Base-by-base conservation (phyloP, 1,284 basidiomycete species). In the Mycena sp. region DNA sequence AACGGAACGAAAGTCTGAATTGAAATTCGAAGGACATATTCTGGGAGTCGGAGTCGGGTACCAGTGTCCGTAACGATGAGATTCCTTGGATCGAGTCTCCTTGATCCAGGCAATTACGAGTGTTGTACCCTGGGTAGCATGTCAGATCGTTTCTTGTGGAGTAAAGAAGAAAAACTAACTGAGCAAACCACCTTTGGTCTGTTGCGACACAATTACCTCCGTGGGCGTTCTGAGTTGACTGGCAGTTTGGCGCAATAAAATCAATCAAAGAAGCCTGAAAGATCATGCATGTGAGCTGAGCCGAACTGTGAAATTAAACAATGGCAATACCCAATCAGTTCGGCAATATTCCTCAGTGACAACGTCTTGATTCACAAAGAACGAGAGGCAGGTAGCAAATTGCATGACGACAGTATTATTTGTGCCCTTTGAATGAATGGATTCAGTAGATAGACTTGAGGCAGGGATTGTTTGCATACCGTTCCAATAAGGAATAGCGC, bases 211-310 rank as follows among this genome's bases (percentile, higher is more conserved):
- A 84, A 57, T 80, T 73, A 1, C 83, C 82, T 14, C 83, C 83
- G 62, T 83, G 82, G 7, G 81, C 81, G 61, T 83, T 83, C 74
- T 84, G 79, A 1, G 78, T 73, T 1, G 80, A 72, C 67, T 82
- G 80, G 67, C 82, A 84, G 69, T 81, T 81, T 29, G 71, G 73
- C 0, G 82, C 79, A 32, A 83, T 71, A 41, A 73, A 80, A 63
- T 82, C 76, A 26, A 83, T 69, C 44, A 81, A 69, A 38, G 70
- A 65, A 30, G 81, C 75, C 81, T 82, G 57, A n/a, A 19, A 17
- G 28, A 51, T 1, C n/a, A 48, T 32, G 7, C 7, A 9, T 23
- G 6, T 51, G 1, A 54, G 14, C 21, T 48, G 35, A 7, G 16
- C 48, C 16, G 51, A 66, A 63, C 37, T 7, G 17, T 19, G 11